phyloP scores from a whole-genome alignment of 2,329 filamentous ascomycete species.

The Aaosphaeria pasadenensis region DNA sequence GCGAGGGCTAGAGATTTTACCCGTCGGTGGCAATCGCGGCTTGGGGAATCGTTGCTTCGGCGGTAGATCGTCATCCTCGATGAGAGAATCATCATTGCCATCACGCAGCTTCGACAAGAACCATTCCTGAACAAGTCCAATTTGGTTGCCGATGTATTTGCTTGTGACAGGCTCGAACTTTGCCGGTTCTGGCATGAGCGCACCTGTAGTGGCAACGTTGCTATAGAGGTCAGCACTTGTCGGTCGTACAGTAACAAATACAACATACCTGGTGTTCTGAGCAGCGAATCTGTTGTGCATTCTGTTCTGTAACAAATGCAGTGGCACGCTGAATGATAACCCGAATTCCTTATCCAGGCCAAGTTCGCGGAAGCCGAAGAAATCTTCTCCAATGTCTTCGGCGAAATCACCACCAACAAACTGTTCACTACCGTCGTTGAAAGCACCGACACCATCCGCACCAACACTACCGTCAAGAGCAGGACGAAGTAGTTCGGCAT shows the following conservation, averaged over 20 bases:
- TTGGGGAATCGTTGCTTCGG: conserved; percentile 77
- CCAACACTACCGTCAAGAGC: conserved; percentile 73
- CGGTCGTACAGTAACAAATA: background rate
- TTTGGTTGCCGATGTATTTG: conserved; percentile 74
- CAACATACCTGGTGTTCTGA: conserved; percentile 60
- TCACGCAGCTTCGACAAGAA: conserved; percentile 86
- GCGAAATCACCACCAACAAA: conserved; percentile 97
- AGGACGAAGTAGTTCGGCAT: conserved; percentile 89
- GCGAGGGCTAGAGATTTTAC: conserved; percentile 82
- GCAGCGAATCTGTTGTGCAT: conserved; percentile 83
- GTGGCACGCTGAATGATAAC: conserved; percentile 82
- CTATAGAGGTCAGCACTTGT: conserved; percentile 36
- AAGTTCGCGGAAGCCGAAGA: conserved; percentile 96
- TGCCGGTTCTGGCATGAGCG: conserved; percentile 66
- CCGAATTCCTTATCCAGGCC: conserved; percentile 91
- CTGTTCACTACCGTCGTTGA: conserved; percentile 95
- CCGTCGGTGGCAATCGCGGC: conserved; percentile 64
- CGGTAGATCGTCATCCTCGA: conserved; percentile 94
- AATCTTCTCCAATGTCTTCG: conserved; percentile 96
- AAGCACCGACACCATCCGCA: conserved; percentile 81
- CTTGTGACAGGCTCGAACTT: conserved; percentile 74
- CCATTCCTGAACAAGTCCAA: conserved; percentile 87
- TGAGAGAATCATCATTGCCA: conserved; percentile 75
- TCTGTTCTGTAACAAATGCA: conserved; percentile 89
- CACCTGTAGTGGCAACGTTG: conserved; percentile 56